These are phyloP conservation scores for Trichoderma sp. DNA, from an alignment of 2,329 filamentous ascomycete genomes.

Conservation along the genomic window DNA sequence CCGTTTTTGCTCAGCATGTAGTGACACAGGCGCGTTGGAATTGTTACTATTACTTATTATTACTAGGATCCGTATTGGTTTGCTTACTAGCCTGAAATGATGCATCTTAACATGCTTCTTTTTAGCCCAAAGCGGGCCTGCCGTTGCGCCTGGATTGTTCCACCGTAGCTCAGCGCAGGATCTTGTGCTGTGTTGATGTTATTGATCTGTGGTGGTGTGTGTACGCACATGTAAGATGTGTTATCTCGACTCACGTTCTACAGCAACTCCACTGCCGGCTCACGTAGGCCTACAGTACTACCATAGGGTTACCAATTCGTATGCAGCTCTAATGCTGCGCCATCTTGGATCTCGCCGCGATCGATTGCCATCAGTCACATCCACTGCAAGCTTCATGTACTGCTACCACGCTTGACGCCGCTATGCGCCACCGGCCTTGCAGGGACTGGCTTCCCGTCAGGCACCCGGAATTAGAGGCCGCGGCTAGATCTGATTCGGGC, in stretches of 20 bases:
- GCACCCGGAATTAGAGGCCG: constrained; percentile 18
- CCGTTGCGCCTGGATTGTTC: not conserved
- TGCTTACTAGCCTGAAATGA: not conserved
- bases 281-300: not conserved
- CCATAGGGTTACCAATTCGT: not conserved
- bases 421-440: constrained; percentile 2
- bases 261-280: not conserved
- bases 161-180: not conserved
- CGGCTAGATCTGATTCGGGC: constrained; percentile 1
- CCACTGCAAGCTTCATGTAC: not conserved
- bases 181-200: not conserved
- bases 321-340: not conserved
- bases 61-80: not conserved
- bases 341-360: not conserved
- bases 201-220: not conserved
- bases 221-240: not conserved
- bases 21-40: not conserved
- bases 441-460: constrained; percentile 2
- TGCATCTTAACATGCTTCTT: constrained; percentile 20
- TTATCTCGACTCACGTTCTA: not conserved
- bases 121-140: not conserved
- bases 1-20: not conserved
- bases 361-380: not conserved
- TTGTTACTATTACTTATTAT: no score
- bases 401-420: not conserved